phyloP scores from a whole-genome alignment of 2,329 filamentous ascomycete genomes.

The Ascochyta lentis region DNA sequence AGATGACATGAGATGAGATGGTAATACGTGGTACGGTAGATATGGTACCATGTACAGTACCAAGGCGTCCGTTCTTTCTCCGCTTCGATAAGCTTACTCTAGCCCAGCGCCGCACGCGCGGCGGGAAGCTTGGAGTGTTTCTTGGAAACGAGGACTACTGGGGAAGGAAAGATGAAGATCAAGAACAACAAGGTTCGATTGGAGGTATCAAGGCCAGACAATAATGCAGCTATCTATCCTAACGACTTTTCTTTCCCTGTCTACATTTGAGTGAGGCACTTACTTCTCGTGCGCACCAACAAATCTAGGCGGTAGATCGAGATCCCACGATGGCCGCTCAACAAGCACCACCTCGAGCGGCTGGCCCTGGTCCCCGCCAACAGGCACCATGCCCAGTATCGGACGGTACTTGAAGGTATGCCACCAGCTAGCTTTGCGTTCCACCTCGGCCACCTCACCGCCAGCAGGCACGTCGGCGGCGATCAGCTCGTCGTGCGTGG shows the following conservation, averaged over 20 bases:
- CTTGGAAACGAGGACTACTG: no score
- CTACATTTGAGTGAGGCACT: background rate
- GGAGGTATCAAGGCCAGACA: no score
- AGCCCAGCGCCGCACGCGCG: no score
- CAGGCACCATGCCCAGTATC: slow-evolving; percentile 77
- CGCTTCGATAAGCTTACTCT: no score
- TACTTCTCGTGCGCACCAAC: slow-evolving; percentile 46
- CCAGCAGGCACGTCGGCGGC: slow-evolving; percentile 23
- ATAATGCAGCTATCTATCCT: no score
- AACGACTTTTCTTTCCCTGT: no score
- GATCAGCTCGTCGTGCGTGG: slow-evolving; percentile 27
- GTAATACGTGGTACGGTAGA: background rate
- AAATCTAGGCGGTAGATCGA: slow-evolving; percentile 75
- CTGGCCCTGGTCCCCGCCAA: slow-evolving; percentile 53
- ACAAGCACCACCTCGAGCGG: slow-evolving; percentile 83
- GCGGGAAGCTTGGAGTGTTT: no score
- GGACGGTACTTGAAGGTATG: slow-evolving; percentile 91
- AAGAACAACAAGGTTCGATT: no score
- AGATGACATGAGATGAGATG: background rate
- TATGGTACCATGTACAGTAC: no score
- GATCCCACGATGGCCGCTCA: slow-evolving; percentile 84
- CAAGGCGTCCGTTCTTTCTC: no score
- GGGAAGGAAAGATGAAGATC: no score
- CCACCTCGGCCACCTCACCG: slow-evolving; percentile 24
- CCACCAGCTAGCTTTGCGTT: slow-evolving; percentile 63